Base-by-base conservation (phyloP, 1,284 basidiomycete species). In the Fomitopsis schrenkii region DNA sequence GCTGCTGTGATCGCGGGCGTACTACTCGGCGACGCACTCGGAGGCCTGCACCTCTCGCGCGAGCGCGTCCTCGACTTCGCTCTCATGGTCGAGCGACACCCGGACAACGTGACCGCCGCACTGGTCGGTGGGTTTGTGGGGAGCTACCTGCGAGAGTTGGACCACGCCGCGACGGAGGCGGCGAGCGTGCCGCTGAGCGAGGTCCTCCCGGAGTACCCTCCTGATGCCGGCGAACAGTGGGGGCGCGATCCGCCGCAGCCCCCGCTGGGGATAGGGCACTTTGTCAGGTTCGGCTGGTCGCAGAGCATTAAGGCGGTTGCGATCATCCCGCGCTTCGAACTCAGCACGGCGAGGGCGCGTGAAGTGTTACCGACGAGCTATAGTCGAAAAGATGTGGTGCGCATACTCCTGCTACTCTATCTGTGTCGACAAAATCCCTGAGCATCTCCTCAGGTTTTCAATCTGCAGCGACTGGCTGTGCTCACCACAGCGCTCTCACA, bases 61-160 rank as follows among this genome's bases (percentile, higher is more conserved):
- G 83, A 83, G 57, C 86, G 97, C 33, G 80, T 97, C 68, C 85
- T 99, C 61, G 97, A 99, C 77, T 97, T 95, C 72, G 96, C 97
- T 1, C 83, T 99, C 61, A 99, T 99, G 97, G 96, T 99, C 69
- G 97, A 99, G 76, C 86, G 97, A 10, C 97, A 99, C 75, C 97
- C 97, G 8, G 97, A 99, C 78, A 99, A 99, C 74, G 97, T 99
- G 66, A 97, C 97, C 0, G 97, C 97, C 0, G 97, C 97, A 0
- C 85, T 99, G 40, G 85, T 98, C 36, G 97, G 97, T 44, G 97
- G 97, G 0, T 99, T 99, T 74, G 94, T 99, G n/a, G 97, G 97
- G 10, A 94, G 92, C 6, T 99, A 99, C 79, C 84, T 99, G 60
- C 85, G 91, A 62, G 97, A 98, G 74, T 84, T 99, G 42, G 93